A percentile compares a stretch with the other conserved stretches of the same genome.
These are phyloP conservation scores for Entophlyctis luteolus DNA, from an alignment of 192 early-diverging fungal genomes.

Conservation along the genomic window DNA sequence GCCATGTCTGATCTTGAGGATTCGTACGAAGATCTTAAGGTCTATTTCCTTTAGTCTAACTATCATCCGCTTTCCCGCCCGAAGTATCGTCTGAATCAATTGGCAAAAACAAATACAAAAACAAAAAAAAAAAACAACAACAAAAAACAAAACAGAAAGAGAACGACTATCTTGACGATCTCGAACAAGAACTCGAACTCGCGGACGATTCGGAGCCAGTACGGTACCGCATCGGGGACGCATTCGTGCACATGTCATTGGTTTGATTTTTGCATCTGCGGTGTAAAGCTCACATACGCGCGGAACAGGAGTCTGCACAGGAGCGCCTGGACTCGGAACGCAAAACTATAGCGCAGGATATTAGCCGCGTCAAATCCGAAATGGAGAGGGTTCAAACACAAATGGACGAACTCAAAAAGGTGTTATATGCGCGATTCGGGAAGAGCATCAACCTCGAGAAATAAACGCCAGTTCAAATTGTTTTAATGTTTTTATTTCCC, in stretches of 20 bases:
- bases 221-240: conserved; percentile 82
- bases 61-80: neutral
- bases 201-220: conserved; percentile 86
- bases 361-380: conserved; percentile 61
- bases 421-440: conserved; percentile 89
- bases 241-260: conserved; percentile 63
- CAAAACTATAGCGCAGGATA: conserved; percentile 51
- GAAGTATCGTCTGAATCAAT: neutral
- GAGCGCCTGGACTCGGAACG: conserved; percentile 66
- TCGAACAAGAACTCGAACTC: conserved; percentile 86
- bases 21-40: conserved; percentile 75
- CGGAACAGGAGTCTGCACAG: conserved; percentile 62
- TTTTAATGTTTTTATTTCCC: too few relatives aligned
- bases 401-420: conserved; percentile 83
- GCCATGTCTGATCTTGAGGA: conserved; percentile 75
- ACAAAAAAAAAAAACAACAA: neutral
- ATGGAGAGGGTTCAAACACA: conserved; percentile 56
- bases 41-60: conserved; percentile 23
- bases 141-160: conserved; percentile 52
- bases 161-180: conserved; percentile 90
- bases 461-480: neutral
- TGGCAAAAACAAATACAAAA: neutral
- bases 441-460: conserved; percentile 90
- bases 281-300: neutral
- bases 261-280: neutral